A percentile compares a stretch with the other conserved stretches of the same genome.
phyloP scores from a whole-genome alignment of 2,329 filamentous ascomycete species.

The Pseudopyricularia javanii region DNA sequence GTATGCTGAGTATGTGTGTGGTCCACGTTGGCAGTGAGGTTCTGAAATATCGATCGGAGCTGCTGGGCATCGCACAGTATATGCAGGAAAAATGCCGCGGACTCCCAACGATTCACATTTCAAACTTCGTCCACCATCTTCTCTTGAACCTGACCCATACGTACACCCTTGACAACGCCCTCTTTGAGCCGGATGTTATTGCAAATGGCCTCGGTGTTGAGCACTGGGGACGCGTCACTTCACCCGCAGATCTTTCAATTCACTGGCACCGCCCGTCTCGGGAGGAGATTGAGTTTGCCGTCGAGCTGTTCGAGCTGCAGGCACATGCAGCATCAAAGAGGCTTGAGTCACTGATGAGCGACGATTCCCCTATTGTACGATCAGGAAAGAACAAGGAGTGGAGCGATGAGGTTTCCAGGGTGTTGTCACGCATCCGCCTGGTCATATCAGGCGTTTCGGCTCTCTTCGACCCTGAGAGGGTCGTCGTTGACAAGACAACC shows the following conservation, averaged over 20 bases:
- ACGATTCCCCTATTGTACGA: conserved; percentile 70
- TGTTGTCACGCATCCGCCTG: conserved; percentile 78
- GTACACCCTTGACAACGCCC: conserved; percentile 78
- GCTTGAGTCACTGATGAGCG: conserved; percentile 67
- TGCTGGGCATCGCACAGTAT: conserved; percentile 83
- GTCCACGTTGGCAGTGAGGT: conserved; percentile 91
- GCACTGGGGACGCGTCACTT: conserved; percentile 74
- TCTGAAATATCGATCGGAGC: conserved; percentile 74
- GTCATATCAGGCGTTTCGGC: conserved; percentile 82
- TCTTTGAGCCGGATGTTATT: conserved; percentile 72
- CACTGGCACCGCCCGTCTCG: conserved; percentile 80
- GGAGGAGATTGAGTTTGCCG: conserved; percentile 76
- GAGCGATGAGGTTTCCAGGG: conserved; percentile 91
- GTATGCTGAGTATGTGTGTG: conserved; percentile 94
- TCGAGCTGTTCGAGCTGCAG: conserved; percentile 79
- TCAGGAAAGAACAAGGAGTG: conserved; percentile 97
- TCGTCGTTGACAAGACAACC: conserved; percentile 25
- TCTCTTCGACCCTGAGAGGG: conserved; percentile 71
- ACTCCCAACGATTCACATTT: conserved; percentile 88
- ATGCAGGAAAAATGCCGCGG: conserved; percentile 96
- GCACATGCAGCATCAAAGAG: conserved; percentile 63
- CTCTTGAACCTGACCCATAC: conserved; percentile 89
- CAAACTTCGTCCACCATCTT: conserved; percentile 94
- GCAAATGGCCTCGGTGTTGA: conserved; percentile 58
- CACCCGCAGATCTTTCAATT: conserved; percentile 66